Evolutionary conservation across 306 rosid species (phyloP).

Genomic region (cucumber (Cucumis sativus)): DNA sequence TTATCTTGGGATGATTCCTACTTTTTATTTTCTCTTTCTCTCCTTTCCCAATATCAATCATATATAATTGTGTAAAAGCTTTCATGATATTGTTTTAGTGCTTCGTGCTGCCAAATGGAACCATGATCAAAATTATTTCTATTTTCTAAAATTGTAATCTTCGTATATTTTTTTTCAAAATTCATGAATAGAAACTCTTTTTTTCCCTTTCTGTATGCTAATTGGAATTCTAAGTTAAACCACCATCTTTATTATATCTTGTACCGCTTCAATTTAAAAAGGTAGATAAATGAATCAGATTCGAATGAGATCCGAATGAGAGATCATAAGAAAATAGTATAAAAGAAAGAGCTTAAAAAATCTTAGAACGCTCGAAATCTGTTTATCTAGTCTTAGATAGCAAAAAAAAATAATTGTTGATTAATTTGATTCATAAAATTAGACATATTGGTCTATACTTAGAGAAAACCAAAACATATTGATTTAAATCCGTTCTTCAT

Average conservation of each 20-base stretch:
- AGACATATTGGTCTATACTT: too few relatives aligned
- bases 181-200: neutral
- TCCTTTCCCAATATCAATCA: neutral
- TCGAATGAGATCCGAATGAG: too few relatives aligned
- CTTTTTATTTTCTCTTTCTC: neutral
- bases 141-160: neutral
- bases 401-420: too few relatives aligned
- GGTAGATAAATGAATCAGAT: too few relatives aligned
- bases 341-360: too few relatives aligned
- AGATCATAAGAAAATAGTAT: too few relatives aligned
- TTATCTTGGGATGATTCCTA: neutral
- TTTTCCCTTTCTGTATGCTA: neutral
- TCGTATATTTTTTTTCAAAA: neutral
- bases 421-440: too few relatives aligned
- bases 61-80: neutral
- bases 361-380: too few relatives aligned
- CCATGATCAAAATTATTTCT: neutral
- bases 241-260: neutral
- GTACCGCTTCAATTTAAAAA: too few relatives aligned
- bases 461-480: too few relatives aligned
- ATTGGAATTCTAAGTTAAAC: neutral
- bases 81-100: neutral
- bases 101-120: neutral
- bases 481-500: too few relatives aligned
- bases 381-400: too few relatives aligned